Conservation (phyloP, 2,329 filamentous ascomycete genomes). For the Tolypocladium pustulatum region DNA sequence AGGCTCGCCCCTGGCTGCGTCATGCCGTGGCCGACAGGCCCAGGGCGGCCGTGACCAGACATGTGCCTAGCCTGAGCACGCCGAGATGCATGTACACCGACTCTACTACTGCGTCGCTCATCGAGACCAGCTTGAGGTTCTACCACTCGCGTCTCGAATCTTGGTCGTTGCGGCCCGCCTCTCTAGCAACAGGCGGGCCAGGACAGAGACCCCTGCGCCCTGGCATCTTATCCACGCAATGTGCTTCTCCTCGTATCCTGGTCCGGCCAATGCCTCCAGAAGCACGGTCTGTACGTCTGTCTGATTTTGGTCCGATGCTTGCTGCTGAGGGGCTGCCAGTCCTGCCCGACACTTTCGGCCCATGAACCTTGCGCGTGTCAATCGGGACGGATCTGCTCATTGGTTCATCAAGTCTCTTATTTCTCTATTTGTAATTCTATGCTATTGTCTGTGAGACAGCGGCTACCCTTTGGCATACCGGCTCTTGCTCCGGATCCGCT, state of each 20-base stretch:
- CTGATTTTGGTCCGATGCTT: not conserved
- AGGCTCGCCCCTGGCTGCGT: not conserved
- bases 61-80: not conserved
- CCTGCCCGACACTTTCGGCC: not conserved
- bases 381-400: not conserved
- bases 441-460: not conserved
- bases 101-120: not conserved
- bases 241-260: not conserved
- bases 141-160: not conserved
- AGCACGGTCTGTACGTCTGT: not conserved
- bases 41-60: not conserved
- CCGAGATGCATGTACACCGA: not conserved
- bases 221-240: not conserved
- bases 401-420: not conserved
- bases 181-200: not conserved
- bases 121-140: not conserved
- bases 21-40: not conserved
- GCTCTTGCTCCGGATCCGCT: constrained; percentile 43
- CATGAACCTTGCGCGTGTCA: not conserved
- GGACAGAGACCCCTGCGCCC: not conserved
- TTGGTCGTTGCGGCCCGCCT: not conserved
- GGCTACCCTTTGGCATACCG: constrained; percentile 33
- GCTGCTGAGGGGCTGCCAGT: not conserved
- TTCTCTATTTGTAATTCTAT: not conserved
- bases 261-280: not conserved